Base-by-base conservation (phyloP, 257 asterid species). In the Fraxinus americana region DNA sequence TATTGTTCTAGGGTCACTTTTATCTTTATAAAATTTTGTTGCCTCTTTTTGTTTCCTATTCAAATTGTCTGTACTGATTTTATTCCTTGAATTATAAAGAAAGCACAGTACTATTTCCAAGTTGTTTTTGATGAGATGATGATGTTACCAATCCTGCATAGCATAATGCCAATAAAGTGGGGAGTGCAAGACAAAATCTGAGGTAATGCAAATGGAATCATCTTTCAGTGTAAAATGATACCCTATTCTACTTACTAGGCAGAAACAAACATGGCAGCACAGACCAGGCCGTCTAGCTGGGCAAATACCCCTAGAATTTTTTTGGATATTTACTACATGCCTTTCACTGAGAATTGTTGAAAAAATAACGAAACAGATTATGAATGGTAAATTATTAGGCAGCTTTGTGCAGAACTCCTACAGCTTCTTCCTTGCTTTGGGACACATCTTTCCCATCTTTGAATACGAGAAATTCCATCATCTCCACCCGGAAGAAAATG, bases 381-480 rank as follows among this genome's bases (percentile, higher is more conserved):
- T 43, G 50, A 52, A 16, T 52, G 2, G 16, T 34, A 73, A 45
- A 27, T 29, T 38, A 21, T 69, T 2, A n/a, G 7, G 61, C 67
- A 71, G 81, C 25, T 59, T 72, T 41, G 10, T 77, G 75, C 23
- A 54, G 36, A 73, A 73, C 74, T 75, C 81, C 77, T 45, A 70
- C 21, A 5, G 70, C 83, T 74, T 75, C 80, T 48, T 78, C 83
- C 85, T 81, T 74, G 80, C 34, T 77, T 67, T 69, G 32, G 35
- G 67, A 39, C 50, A 75, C 23, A 43, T 75, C 76, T 52, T 67
- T 66, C 39, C 79, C 77, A 68, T 79, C 86, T 76, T 76, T 83
- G 78, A 76, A 83, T n/a, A 77, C 66, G 45, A 81, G 81, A 38
- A 81, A 70, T 54, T 71, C 77, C 83, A 84, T 71, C 78, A 81